Evolutionary conservation across 1,284 basidiomycete genomes (phyloP).

Genomic region (Uromyces viciae-fabae): DNA sequence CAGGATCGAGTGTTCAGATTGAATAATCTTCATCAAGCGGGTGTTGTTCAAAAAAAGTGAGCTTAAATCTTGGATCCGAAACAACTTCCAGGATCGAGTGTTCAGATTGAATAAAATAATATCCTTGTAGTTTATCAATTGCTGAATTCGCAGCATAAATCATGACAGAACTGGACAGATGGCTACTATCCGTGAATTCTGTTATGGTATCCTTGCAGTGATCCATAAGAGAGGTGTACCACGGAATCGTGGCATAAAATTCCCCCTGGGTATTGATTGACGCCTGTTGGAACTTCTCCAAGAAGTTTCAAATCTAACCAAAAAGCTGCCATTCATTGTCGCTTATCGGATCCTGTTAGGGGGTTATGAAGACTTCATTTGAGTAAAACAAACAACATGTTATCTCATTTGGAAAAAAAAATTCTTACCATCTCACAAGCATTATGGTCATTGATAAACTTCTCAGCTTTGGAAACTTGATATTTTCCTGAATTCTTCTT

Average conservation of each 20-base stretch:
- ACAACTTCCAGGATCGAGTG: background rate
- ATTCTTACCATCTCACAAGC: background rate
- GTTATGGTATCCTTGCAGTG: slow-evolving; percentile 5
- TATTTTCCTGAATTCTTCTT: background rate
- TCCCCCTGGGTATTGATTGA: background rate
- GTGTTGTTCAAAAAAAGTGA: background rate
- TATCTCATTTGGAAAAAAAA: background rate
- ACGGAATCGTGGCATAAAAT: background rate
- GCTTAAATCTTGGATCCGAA: slow-evolving; percentile 1
- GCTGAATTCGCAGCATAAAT: background rate
- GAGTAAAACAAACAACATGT: background rate
- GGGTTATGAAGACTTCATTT: background rate
- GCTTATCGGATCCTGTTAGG: background rate
- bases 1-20: background rate
- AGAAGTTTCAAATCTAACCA: background rate
- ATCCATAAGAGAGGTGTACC: background rate
- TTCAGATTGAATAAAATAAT: background rate
- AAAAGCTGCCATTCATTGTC: background rate
- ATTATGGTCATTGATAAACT: background rate
- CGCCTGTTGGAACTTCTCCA: slow-evolving; percentile 1
- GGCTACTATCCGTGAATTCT: background rate
- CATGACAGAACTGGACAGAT: background rate
- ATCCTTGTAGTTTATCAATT: background rate
- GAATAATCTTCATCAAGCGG: background rate
- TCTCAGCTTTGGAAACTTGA: background rate